Evolutionary conservation across 164 flowering plant genomes (phyloP), one percentile per base, ranked within the genome.

Genomic region (Warburgia ugandensis): DNA sequence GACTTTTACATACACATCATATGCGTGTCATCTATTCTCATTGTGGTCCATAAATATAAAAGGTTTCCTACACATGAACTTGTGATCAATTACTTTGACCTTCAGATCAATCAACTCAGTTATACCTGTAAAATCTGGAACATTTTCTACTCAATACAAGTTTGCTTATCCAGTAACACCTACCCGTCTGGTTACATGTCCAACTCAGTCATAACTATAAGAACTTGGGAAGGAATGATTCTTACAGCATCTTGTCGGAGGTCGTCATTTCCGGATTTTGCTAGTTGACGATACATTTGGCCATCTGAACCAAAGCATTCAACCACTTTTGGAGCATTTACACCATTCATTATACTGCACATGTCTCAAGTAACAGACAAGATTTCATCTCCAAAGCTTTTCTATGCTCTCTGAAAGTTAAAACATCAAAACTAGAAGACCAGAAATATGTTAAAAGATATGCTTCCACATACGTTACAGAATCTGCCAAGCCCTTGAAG

Each of bases 241-340:
- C 22, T 29, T 82, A 92, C 97, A 68, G 99, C 99, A 80, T 92
- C 99, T 66, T 92, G 99, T 78, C 99, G 70, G n/a, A 88, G 73
- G 64, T 92, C 99, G 72, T 88, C 99, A 66, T 92, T 92, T 67
- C 99, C 99, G 61, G 99, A 92, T 76, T 92, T 92, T 45, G 97
- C 99, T n/a, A 92, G 87, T 64, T 92, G 99, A 21, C 86, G 84
- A 65, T 88, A 92, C 61, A 50, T 79, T 29, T 43, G 69, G 56
- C 99, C 99, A 74, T 92, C 94, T 48, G 99, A 92, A 49, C 95
- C 99, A 13, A 78, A 39, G 77, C 99, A 92, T 61, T 79, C 94
- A 42, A 88, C 92, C 33, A 86, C 95, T 63, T 92, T 92, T 45
- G 99, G 99, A 51, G 97, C 94, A 80, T 92, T 92, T 65, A 92